Percentiles rank a stretch among this genome's conserved stretches.
Conservation (phyloP, 106 monocot genomes). For the Dendrobium nobile region DNA sequence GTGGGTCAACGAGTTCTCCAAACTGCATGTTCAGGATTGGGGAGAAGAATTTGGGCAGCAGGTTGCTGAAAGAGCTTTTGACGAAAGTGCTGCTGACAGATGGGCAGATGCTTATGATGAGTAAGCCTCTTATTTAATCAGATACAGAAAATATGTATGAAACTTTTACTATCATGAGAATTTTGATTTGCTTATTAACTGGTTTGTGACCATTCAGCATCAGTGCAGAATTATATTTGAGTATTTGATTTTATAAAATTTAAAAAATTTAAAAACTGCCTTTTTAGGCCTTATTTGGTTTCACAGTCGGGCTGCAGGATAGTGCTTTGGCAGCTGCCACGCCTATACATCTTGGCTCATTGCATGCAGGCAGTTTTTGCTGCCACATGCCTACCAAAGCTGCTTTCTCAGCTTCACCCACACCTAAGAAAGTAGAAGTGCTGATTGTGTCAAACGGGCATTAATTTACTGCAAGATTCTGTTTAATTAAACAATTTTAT, state of each 20-base stretch:
- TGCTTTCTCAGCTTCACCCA: too few relatives aligned
- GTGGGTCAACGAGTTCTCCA: slow-evolving; percentile 96
- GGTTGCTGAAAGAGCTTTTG: slow-evolving; percentile 44
- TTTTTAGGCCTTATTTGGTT: neutral
- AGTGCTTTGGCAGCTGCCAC: neutral
- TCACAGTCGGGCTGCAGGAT: neutral
- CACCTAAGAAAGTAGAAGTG: too few relatives aligned
- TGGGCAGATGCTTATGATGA: slow-evolving; percentile 74
- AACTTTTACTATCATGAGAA: neutral
- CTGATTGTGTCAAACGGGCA: neutral
- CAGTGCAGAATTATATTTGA: neutral
- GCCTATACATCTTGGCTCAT: neutral
- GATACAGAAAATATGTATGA: neutral
- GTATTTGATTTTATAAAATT: neutral
- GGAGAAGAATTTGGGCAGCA: slow-evolving; percentile 89
- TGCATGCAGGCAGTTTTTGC: neutral
- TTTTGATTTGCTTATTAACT: slow-evolving; percentile 2
- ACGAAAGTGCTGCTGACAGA: slow-evolving; percentile 56
- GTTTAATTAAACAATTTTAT: neutral
- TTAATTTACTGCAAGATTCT: neutral
- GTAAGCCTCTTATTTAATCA: slow-evolving; percentile 25
- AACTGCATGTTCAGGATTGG: slow-evolving; percentile 84
- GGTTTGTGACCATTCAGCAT: slow-evolving; percentile 9
- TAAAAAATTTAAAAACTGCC: neutral
- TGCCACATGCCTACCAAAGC: neutral